Percentiles rank a stretch among this genome's conserved stretches.
Evolutionary conservation across 192 early-diverging fungal species (phyloP).

Genomic region (Cladochytrium replicatum): DNA sequence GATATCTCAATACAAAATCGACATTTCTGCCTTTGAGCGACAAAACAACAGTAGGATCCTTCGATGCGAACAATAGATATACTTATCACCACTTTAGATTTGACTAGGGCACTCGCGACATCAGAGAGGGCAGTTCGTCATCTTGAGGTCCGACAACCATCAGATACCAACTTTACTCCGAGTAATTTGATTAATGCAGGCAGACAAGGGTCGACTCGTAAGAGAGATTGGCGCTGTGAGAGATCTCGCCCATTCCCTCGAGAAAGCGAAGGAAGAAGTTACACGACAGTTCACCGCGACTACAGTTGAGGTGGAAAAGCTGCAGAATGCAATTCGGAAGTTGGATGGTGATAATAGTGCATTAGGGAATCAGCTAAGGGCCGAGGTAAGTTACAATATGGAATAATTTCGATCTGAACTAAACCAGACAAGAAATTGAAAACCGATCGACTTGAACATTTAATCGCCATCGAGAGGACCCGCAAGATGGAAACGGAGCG

Average conservation of each 20-base stretch:
- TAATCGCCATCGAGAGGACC: slow-evolving; percentile 33
- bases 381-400: slow-evolving; percentile 14
- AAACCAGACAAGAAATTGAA: slow-evolving; percentile 21
- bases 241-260: slow-evolving; percentile 25
- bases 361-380: slow-evolving; percentile 11
- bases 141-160: slow-evolving; percentile 18
- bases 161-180: background rate
- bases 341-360: slow-evolving; percentile 8
- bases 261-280: slow-evolving; percentile 16
- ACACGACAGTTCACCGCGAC: slow-evolving; percentile 12
- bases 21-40: slow-evolving; percentile 32
- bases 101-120: slow-evolving; percentile 31
- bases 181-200: slow-evolving; percentile 9
- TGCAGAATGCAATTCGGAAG: slow-evolving; percentile 13
- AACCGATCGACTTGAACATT: slow-evolving; percentile 31
- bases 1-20: slow-evolving; percentile 25
- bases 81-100: slow-evolving; percentile 12
- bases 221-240: slow-evolving; percentile 28
- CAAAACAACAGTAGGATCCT: slow-evolving; percentile 25
- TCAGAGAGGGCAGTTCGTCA: slow-evolving; percentile 23
- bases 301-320: slow-evolving; percentile 19
- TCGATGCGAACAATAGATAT: background rate
- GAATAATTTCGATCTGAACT: no score
- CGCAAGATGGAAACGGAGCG: slow-evolving; percentile 31
- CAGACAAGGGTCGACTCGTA: slow-evolving; percentile 28